Conservation (phyloP, 148 eudicot species). For the Chenopodium berlandieri region DNA sequence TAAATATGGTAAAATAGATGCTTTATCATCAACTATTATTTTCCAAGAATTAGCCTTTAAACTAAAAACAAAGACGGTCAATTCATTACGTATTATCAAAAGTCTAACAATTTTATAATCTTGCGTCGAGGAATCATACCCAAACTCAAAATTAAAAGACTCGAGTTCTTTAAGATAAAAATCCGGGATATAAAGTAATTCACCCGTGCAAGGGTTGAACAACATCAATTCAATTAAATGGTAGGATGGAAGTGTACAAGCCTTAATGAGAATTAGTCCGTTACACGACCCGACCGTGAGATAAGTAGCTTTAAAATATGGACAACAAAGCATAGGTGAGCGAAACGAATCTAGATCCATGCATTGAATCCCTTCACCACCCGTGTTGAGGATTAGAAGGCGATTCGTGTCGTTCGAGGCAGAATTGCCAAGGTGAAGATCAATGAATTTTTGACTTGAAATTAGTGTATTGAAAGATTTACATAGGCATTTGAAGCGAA, state of each 20-base stretch:
- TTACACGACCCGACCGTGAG: background rate
- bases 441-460: constrained; percentile 1
- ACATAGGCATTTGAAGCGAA: constrained; percentile 13
- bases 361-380: no score
- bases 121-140: background rate
- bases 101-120: constrained; percentile 1
- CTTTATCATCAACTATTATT: no score
- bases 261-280: background rate
- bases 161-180: no score
- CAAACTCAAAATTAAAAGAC: background rate
- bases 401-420: background rate
- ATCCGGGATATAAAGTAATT: background rate
- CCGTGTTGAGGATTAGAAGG: background rate
- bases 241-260: no score
- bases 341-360: background rate
- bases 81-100: no score
- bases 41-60: background rate
- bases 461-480: background rate
- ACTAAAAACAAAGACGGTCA: background rate
- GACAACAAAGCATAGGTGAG: background rate
- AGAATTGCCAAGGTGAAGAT: background rate
- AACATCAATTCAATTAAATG: background rate
- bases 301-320: no score
- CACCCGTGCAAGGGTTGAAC: background rate
- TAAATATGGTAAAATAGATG: background rate